phyloP scores from a whole-genome alignment of 2,329 filamentous ascomycete genomes.

The Alternaria panax region DNA sequence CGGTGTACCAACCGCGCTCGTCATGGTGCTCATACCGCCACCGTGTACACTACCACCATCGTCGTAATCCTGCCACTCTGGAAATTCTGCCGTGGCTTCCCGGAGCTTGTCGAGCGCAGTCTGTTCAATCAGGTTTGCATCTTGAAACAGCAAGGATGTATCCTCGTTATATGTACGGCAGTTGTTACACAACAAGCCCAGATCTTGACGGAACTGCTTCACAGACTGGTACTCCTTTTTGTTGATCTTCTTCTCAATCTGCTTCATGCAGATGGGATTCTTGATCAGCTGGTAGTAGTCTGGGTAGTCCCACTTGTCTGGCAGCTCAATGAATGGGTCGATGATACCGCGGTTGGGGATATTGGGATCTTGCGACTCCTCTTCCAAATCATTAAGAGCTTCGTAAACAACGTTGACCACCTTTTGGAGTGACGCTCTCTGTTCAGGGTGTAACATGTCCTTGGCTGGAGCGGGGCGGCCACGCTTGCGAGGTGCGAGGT shows the following conservation, averaged over 20 bases:
- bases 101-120: slow-evolving; percentile 61
- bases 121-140: slow-evolving; percentile 87
- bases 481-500: slow-evolving; percentile 70
- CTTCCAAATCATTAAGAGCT: slow-evolving; percentile 81
- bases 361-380: slow-evolving; percentile 69
- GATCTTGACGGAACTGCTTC: slow-evolving; percentile 81
- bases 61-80: slow-evolving; percentile 66
- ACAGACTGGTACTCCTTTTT: slow-evolving; percentile 89
- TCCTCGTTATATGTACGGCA: slow-evolving; percentile 98
- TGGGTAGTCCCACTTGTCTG: slow-evolving; percentile 85
- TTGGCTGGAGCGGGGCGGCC: slow-evolving; percentile 70
- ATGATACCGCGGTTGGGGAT: slow-evolving; percentile 80
- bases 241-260: slow-evolving; percentile 94
- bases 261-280: slow-evolving; percentile 93
- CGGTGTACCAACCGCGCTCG: slow-evolving; percentile 44
- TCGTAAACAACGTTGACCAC: slow-evolving; percentile 82
- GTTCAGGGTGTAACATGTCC: slow-evolving; percentile 70
- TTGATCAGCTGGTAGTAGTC: slow-evolving; percentile 96
- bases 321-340: slow-evolving; percentile 90
- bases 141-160: slow-evolving; percentile 86
- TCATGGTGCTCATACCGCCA: slow-evolving; percentile 52
- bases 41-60: slow-evolving; percentile 59
- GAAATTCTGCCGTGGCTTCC: slow-evolving; percentile 62
- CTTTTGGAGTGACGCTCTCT: slow-evolving; percentile 79
- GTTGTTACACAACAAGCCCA: slow-evolving; percentile 85